A percentile compares a stretch with the other conserved stretches of the same genome.
phyloP scores from a whole-genome alignment of 2,329 filamentous ascomycete genomes.

The Sporothrix protearum region DNA sequence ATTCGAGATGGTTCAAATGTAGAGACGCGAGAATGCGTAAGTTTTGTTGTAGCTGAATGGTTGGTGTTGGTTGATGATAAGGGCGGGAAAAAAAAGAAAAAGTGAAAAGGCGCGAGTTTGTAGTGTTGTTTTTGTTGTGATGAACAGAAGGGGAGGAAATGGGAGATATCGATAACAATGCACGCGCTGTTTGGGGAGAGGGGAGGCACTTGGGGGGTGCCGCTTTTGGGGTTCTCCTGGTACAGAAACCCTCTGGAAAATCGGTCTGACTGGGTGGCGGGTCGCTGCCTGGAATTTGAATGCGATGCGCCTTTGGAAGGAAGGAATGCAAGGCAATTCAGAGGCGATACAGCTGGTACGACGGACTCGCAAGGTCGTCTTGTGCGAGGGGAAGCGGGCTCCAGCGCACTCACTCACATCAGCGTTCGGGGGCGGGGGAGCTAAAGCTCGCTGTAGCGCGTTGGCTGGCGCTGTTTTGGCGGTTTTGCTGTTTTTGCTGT shows the following conservation, averaged over 20 bases:
- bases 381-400: background rate
- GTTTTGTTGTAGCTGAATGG: background rate
- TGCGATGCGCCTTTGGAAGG: constrained; percentile 13
- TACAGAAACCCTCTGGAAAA: background rate
- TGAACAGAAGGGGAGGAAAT: constrained; percentile 4
- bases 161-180: constrained; percentile 18
- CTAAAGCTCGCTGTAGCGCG: background rate
- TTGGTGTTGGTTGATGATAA: constrained; percentile 5
- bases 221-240: constrained; percentile 8
- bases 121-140: constrained; percentile 18
- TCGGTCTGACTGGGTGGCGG: constrained; percentile 4
- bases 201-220: background rate
- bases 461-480: background rate
- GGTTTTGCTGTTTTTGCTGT: background rate
- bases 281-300: constrained; percentile 20
- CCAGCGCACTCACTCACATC: background rate
- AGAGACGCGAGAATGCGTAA: background rate
- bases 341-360: background rate
- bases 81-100: background rate
- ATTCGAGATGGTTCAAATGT: constrained; percentile 24
- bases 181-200: background rate
- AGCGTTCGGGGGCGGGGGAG: background rate
- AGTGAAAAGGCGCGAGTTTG: background rate
- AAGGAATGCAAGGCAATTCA: constrained; percentile 5
- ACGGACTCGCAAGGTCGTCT: background rate